Percentiles rank a stretch among this genome's conserved stretches.
These are phyloP conservation scores for Eucalyptus regnans DNA, from an alignment of 345 rosid genomes.

Conservation along the genomic window DNA sequence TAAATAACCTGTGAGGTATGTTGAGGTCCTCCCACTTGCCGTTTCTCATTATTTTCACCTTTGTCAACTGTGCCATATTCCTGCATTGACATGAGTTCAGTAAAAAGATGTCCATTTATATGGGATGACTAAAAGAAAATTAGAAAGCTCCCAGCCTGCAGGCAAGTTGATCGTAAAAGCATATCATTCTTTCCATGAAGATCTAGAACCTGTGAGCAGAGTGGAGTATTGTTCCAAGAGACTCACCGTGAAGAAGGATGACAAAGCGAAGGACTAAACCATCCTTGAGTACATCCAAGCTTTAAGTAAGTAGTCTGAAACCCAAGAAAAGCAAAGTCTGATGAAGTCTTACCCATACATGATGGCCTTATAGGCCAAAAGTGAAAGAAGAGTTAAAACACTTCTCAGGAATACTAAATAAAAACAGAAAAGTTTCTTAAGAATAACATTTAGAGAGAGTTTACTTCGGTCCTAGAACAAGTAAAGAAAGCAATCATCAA, in stretches of 20 bases:
- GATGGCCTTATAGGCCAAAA: background rate
- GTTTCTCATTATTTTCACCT: constrained; percentile 39
- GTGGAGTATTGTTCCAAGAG: background rate
- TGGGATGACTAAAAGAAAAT: background rate
- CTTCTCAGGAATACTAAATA: background rate
- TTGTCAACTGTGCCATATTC: constrained; percentile 47
- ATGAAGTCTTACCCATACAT: background rate
- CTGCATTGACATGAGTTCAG: constrained; percentile 7
- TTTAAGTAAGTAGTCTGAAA: constrained; percentile 51
- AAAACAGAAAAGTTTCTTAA: background rate
- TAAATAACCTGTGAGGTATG: constrained; percentile 33
- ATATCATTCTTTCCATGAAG: background rate
- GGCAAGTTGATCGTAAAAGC: background rate
- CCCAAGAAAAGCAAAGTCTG: background rate
- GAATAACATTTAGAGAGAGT: background rate
- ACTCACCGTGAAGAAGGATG: constrained; percentile 45
- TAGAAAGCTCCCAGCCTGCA: background rate
- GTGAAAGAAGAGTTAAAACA: background rate
- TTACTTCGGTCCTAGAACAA: background rate
- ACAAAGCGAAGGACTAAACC: constrained; percentile 41
- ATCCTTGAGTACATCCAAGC: constrained; percentile 63
- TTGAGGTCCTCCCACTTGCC: constrained; percentile 56
- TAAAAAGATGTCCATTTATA: background rate
- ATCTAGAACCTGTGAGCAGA: background rate
- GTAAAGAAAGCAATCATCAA: background rate